These are phyloP conservation scores for Phialemonium atrogriseum DNA, from an alignment of 2,329 filamentous ascomycete species.

Conservation along the genomic window DNA sequence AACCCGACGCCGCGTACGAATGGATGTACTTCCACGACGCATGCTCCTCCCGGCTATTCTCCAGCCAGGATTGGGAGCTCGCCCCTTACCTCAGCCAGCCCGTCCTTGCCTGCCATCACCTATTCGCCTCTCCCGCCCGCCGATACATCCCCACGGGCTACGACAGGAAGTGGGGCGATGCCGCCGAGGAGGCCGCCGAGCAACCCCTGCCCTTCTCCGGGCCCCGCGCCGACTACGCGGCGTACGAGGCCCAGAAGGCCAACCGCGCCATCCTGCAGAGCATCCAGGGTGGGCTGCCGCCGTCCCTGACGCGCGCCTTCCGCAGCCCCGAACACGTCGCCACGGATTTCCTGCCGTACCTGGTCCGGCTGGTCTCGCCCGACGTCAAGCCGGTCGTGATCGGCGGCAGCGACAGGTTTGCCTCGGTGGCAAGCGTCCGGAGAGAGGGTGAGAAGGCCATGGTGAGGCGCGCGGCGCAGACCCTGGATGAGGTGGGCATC, in stretches of 20 bases:
- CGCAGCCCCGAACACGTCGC: constrained; percentile 70
- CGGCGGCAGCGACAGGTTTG: constrained; percentile 53
- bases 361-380: constrained; percentile 75
- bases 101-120: constrained; percentile 79
- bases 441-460: constrained; percentile 78
- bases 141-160: constrained; percentile 31
- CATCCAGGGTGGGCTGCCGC: constrained; percentile 63
- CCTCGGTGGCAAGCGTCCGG: constrained; percentile 63
- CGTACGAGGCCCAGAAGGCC: constrained; percentile 71
- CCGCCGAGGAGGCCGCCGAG: constrained; percentile 40
- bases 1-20: constrained; percentile 81
- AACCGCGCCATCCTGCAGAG: constrained; percentile 66
- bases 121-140: constrained; percentile 70
- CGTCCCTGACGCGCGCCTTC: constrained; percentile 68
- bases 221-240: constrained; percentile 71
- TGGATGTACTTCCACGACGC: constrained; percentile 93
- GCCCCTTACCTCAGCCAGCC: constrained; percentile 80
- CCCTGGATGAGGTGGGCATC: constrained; percentile 77
- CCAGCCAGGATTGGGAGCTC: constrained; percentile 90
- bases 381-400: constrained; percentile 88
- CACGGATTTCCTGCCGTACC: constrained; percentile 76
- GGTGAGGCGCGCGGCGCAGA: constrained; percentile 69
- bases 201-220: constrained; percentile 73
- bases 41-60: constrained; percentile 69
- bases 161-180: constrained; percentile 37